These are phyloP conservation scores for Lanmaoa rubissima DNA, from an alignment of 768 basidiomycete species.

Conservation along the genomic window DNA sequence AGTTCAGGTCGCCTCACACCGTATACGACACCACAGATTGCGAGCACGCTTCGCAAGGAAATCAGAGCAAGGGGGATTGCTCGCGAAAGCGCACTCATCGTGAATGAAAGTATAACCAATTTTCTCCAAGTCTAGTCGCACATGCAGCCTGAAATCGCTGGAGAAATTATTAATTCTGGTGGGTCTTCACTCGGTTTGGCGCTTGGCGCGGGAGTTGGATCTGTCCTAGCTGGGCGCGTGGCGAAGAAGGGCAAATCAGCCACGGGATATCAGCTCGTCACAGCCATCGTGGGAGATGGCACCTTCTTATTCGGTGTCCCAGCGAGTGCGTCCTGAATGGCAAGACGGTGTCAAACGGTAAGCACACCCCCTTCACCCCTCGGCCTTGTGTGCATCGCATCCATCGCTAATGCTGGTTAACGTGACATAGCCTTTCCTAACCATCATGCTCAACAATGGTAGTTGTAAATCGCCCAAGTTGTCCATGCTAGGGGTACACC, in stretches of 20 bases:
- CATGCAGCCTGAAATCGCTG: constrained; percentile 49
- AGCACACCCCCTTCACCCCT: constrained; percentile 11
- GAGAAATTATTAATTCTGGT: constrained; percentile 54
- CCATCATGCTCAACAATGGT: constrained; percentile 69
- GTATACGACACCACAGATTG: constrained; percentile 46
- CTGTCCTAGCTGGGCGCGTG: constrained; percentile 42
- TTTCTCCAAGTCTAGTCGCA: constrained; percentile 56
- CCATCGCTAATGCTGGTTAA: background rate
- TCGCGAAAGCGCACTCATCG: constrained; percentile 41
- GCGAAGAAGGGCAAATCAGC: constrained; percentile 19
- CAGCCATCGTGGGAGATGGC: constrained; percentile 66
- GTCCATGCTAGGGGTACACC: constrained; percentile 67
- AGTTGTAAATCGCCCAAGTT: constrained; percentile 66
- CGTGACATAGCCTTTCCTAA: constrained; percentile 58
- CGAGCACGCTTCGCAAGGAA: constrained; percentile 45
- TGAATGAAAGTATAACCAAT: constrained; percentile 67
- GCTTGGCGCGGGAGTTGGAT: constrained; percentile 63
- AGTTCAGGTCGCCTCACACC: too few relatives aligned
- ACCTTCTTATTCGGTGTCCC: constrained; percentile 68
- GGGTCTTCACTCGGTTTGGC: constrained; percentile 70
- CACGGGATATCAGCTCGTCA: constrained; percentile 49
- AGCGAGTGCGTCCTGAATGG: constrained; percentile 69
- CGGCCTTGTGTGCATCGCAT: background rate
- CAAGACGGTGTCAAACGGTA: constrained; percentile 64
- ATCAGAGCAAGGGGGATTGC: constrained; percentile 37